phyloP scores from a whole-genome alignment of 805 yeast species.

The Candida boidinii region DNA sequence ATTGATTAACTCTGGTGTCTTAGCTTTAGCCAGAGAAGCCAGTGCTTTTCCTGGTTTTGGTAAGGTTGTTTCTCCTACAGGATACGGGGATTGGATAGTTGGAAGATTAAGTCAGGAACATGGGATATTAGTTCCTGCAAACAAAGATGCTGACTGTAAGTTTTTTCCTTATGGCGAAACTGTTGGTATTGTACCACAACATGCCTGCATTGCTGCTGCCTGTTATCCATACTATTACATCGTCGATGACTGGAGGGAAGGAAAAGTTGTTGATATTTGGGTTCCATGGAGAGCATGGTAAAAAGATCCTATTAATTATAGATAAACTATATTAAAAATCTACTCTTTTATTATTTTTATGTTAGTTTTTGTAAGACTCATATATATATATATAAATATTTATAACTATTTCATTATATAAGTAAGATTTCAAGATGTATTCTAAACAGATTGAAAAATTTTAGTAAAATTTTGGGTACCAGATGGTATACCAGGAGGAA shows the following conservation, averaged over 20 bases:
- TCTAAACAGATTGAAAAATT: too few species aligned
- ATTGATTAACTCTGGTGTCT: conserved; percentile 64
- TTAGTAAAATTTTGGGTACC: conserved; percentile 58
- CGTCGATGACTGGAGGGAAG: conserved; percentile 38
- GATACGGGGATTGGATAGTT: conserved; percentile 50
- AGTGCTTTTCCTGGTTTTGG: conserved; percentile 54
- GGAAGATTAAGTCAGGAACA: conserved; percentile 74
- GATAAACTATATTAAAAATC: too few species aligned
- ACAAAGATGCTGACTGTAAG: conserved; percentile 17
- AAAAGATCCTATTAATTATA: too few species aligned
- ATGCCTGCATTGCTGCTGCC: conserved; percentile 64
- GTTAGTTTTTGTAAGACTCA: too few species aligned
- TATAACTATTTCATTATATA: background rate
- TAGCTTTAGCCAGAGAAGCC: conserved; percentile 58
- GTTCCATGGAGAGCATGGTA: conserved; percentile 49
- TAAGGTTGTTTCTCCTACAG: conserved; percentile 22
- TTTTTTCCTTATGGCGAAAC: conserved; percentile 48
- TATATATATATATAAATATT: background rate
- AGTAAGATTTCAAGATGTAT: too few species aligned
- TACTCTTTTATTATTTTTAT: too few species aligned
- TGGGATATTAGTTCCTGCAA: conserved; percentile 53
- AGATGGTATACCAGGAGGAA: conserved; percentile 41
- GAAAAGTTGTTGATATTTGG: conserved; percentile 53
- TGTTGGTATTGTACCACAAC: conserved; percentile 57
- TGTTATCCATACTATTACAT: conserved; percentile 50